Evolutionary conservation across 495 filamentous ascomycete genomes (phyloP).

Genomic region (Mytilinidion resinicola): DNA sequence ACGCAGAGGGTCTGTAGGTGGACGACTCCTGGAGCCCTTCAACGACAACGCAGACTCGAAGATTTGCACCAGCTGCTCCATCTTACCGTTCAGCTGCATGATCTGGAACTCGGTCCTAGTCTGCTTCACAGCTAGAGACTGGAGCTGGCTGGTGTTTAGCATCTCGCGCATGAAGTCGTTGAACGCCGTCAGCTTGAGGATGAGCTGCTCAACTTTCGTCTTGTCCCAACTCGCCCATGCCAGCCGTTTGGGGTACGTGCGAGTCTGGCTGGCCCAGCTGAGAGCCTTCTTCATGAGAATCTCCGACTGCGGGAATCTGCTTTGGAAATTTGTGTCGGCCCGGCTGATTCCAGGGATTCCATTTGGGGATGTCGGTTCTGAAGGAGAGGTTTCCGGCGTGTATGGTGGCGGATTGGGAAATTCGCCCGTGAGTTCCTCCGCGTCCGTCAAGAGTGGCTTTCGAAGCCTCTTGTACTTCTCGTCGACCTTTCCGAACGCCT

Average conservation of each 20-base stretch:
- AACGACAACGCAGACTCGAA: conserved; percentile 20
- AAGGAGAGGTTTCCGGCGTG: background rate
- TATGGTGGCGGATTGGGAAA: conserved; percentile 18
- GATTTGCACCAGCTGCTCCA: conserved; percentile 29
- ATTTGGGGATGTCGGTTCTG: background rate
- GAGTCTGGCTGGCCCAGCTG: conserved; percentile 16
- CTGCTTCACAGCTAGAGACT: conserved; percentile 25
- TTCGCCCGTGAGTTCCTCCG: conserved; percentile 8
- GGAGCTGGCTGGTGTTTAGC: conserved; percentile 22
- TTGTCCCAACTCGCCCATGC: conserved; percentile 29
- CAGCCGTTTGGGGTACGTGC: conserved; percentile 17
- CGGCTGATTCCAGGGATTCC: conserved; percentile 10
- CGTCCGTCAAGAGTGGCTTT: conserved; percentile 22
- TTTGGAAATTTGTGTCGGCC: conserved; percentile 20
- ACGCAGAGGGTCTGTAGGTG: conserved; percentile 14
- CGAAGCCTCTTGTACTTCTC: conserved; percentile 27
- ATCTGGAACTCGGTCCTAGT: conserved; percentile 30
- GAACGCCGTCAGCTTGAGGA: conserved; percentile 24
- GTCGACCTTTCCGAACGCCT: conserved; percentile 27
- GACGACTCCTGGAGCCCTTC: conserved; percentile 2
- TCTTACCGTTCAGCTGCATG: conserved; percentile 29
- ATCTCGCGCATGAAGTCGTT: conserved; percentile 33
- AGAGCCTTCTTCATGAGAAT: conserved; percentile 24
- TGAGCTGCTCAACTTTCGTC: conserved; percentile 24
- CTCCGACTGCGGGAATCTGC: conserved; percentile 26